Evolutionary conservation across 2,329 filamentous ascomycete species (phyloP), one percentile per base, ranked within the genome.

Genomic region (Cryoendolithus antarcticus): DNA sequence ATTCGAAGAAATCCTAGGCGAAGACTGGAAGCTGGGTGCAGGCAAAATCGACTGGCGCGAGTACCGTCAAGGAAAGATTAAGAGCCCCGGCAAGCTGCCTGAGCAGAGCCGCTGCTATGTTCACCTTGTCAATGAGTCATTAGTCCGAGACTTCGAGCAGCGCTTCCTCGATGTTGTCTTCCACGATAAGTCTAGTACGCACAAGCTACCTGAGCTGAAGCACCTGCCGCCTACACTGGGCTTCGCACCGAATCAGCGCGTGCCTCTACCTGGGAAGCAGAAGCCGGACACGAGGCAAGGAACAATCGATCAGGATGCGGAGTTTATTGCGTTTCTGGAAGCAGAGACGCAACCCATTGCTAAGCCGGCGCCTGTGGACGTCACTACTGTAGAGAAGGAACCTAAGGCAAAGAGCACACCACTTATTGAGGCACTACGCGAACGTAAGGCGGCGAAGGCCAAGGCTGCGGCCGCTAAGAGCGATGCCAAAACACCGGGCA

Each of bases 231-330:
- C 91, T 0, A 72, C 74, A 4, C 67, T 95, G 35, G 88, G 94
- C 54, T 84, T 84, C 53, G 77, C 88, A 11, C 75, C 82, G 1
- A 93, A 88, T 63, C 84, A 85, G 48, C 88, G 88, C 53, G 74
- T 86, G 1, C 86, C 89, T 1, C 30, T 55, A 24, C 37, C 75
- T 75, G 43, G 74, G 28, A 85, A 84, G 58, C 75, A 75, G 37
- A 78, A 86, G 28, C 75, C 77, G 39, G 91, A 98, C 65, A 77
- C 78, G 38, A 79, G 88, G 9, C 85, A 94, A 58, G 91, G 89
- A 38, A 94, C 86, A 3, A 96, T 98, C 49, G 91, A 98, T 53
- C 86, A 94, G 57, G 91, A 98, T 54, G 78, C 84, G 0, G 91
- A 96, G 51, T 98, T 95, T 52, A 93, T 95, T 67, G 77, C 80